A percentile compares a stretch with the other conserved stretches of the same genome.
These are phyloP conservation scores for Mortierella sp. DNA, from an alignment of 371 early-diverging fungal genomes.

Conservation along the genomic window DNA sequence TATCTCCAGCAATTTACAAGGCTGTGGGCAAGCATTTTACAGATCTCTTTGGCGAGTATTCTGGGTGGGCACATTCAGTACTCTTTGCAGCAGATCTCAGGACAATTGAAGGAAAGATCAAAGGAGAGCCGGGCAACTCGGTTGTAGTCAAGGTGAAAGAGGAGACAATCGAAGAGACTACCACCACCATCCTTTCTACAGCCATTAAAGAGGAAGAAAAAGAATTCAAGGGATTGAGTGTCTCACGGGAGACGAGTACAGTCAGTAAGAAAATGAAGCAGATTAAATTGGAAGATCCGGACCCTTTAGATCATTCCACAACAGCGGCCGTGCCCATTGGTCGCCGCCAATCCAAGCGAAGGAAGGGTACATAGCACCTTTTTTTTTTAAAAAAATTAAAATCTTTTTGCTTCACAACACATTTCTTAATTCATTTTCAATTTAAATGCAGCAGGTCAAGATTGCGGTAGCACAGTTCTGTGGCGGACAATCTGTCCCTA, in stretches of 20 bases:
- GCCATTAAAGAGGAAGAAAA: constrained; percentile 3
- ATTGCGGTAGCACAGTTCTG: constrained; percentile 78
- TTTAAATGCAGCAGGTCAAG: constrained; percentile 35
- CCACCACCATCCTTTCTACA: background rate
- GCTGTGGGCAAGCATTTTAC: constrained; percentile 81
- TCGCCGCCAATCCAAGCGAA: constrained; percentile 31
- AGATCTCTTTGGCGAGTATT: constrained; percentile 83
- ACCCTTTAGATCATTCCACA: background rate
- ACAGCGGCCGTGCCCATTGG: background rate
- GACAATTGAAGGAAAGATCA: constrained; percentile 41
- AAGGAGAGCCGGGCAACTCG: constrained; percentile 16
- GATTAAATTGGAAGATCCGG: constrained; percentile 29
- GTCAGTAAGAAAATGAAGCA: constrained; percentile 10
- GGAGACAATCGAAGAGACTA: background rate
- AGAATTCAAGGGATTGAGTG: background rate
- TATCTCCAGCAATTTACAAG: constrained; percentile 77
- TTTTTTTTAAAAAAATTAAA: background rate
- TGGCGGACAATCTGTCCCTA: constrained; percentile 63
- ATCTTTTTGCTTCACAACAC: background rate
- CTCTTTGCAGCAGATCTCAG: constrained; percentile 70
- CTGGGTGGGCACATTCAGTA: constrained; percentile 96
- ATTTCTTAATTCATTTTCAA: background rate
- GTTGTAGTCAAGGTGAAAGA: constrained; percentile 6
- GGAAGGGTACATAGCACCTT: constrained; percentile 9
- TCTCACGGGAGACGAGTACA: background rate